These are phyloP conservation scores for Pythium oligandrum DNA, from an alignment of 352 stramenopile species.

Conservation along the genomic window DNA sequence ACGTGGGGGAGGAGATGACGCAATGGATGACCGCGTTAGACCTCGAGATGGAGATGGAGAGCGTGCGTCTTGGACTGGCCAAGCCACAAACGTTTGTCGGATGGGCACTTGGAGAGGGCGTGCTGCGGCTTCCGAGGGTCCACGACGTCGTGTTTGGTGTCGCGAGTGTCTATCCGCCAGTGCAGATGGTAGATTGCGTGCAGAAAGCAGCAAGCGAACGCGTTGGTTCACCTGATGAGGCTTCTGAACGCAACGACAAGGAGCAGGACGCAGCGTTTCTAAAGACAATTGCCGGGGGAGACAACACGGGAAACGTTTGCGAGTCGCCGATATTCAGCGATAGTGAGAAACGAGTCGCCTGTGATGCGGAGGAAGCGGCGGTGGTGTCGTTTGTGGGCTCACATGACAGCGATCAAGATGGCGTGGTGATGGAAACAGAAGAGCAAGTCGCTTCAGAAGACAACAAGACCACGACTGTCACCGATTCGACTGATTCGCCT, in stretches of 20 bases:
- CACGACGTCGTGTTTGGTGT: slow-evolving; percentile 37
- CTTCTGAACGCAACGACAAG: too few species aligned
- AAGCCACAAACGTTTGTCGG: slow-evolving; percentile 6
- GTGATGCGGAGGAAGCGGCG: too few species aligned
- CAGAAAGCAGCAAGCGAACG: neutral
- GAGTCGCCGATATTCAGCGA: too few species aligned
- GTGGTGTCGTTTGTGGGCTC: too few species aligned
- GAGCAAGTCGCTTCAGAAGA: too few species aligned
- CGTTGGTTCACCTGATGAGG: neutral
- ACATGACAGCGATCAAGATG: too few species aligned
- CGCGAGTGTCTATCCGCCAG: slow-evolving; percentile 19
- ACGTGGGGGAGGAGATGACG: slow-evolving; percentile 38
- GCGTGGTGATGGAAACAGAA: too few species aligned
- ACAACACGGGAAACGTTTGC: too few species aligned
- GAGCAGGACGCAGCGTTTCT: too few species aligned
- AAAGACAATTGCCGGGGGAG: too few species aligned
- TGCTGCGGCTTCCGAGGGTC: slow-evolving; percentile 38
- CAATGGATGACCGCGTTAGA: slow-evolving; percentile 36
- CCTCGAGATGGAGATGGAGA: slow-evolving; percentile 27
- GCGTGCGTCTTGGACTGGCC: slow-evolving; percentile 20
- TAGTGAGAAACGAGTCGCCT: too few species aligned
- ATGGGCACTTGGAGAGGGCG: neutral
- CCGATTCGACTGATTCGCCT: neutral
- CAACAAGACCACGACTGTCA: neutral
- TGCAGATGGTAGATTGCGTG: neutral